These are phyloP conservation scores for Gamarada debralockiae DNA, from an alignment of 495 filamentous ascomycete genomes.

Conservation along the genomic window DNA sequence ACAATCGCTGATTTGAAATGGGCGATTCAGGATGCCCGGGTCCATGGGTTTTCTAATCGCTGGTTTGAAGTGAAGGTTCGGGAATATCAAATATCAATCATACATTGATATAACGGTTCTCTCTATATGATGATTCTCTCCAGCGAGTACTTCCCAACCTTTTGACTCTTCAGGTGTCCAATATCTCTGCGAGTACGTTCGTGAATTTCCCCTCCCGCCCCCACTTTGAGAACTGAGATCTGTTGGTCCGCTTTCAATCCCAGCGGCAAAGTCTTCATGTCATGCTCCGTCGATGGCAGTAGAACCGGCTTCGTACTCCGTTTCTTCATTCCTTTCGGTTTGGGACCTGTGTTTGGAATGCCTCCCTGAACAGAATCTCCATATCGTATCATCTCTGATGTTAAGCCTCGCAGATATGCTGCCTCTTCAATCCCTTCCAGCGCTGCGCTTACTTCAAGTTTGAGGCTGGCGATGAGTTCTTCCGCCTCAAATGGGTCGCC, in stretches of 20 bases:
- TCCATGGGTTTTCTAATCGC: no score
- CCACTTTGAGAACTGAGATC: slow-evolving; percentile 52
- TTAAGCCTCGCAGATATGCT: slow-evolving; percentile 59
- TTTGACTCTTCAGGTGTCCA: slow-evolving; percentile 66
- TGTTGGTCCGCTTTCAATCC: slow-evolving; percentile 64
- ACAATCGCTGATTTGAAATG: no score
- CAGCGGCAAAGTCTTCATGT: slow-evolving; percentile 50
- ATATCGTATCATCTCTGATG: slow-evolving; percentile 69
- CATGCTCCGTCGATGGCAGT: slow-evolving; percentile 14
- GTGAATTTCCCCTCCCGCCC: slow-evolving; percentile 58
- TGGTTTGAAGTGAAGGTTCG: no score
- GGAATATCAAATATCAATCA: background rate
- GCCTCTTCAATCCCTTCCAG: slow-evolving; percentile 75
- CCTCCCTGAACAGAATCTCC: slow-evolving; percentile 41
- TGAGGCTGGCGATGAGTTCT: slow-evolving; percentile 64
- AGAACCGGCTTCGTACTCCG: slow-evolving; percentile 20
- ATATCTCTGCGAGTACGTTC: slow-evolving; percentile 63
- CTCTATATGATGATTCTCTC: slow-evolving; percentile 57
- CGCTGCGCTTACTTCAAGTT: slow-evolving; percentile 69
- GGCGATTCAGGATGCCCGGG: no score
- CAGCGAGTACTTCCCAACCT: slow-evolving; percentile 71
- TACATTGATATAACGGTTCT: background rate
- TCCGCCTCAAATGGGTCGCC: slow-evolving; percentile 43
- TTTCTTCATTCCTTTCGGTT: slow-evolving; percentile 17
- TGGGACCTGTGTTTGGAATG: slow-evolving; percentile 3